Base-by-base conservation (phyloP, 179 eudicot genomes). In the Drosera spatulata region DNA sequence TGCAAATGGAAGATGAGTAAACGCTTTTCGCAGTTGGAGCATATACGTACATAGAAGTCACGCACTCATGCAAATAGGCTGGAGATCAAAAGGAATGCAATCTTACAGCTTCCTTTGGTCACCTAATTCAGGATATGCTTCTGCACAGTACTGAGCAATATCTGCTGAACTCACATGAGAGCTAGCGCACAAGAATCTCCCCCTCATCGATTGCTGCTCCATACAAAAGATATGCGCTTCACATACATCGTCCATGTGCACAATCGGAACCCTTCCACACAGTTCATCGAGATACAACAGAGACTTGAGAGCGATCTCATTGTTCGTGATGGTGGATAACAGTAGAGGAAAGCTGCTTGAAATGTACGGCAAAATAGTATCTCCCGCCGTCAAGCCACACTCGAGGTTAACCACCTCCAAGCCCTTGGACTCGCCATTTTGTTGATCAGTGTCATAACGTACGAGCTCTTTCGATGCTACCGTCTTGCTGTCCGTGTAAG, bases 351-450 rank as follows among this genome's bases (percentile, higher is more conserved):
- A 33, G 46, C 73, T 59, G 3, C 0, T 43, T 1, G 80, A 46
- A 46, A 61, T 11, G 39, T 45, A 50, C 39, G 80, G 54, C 8
- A 66, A 61, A 39, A 61, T 3, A 3, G 81, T 66, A 37, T 75
- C 80, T 11, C 88, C 94, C 61, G 85, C 88, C 2, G 79, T 79
- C 14, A 83, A 70, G 12, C 83, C 94, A 61, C 69, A 73, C 13
- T 41, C 71, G 15, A 22, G 33, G 33, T 22, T 22, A 22, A 22
- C 33, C 0, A 22, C 33, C 33, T 22, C 33, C 33, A 22, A 22
- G 33, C 33, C 33, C 33, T 0, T 22, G 33, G 33, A 1, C 33
- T 22, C 33, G 33, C 33, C 33, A 22, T 22, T 22, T 22, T 1
- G 33, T 22, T 22, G 33, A 22, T 22, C 33, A 22, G 33, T 22